Percentiles rank a stretch among this genome's conserved stretches.
These are phyloP conservation scores for Eimeria zaria DNA, from an alignment of 169 alveolate genomes.

Conservation along the genomic window DNA sequence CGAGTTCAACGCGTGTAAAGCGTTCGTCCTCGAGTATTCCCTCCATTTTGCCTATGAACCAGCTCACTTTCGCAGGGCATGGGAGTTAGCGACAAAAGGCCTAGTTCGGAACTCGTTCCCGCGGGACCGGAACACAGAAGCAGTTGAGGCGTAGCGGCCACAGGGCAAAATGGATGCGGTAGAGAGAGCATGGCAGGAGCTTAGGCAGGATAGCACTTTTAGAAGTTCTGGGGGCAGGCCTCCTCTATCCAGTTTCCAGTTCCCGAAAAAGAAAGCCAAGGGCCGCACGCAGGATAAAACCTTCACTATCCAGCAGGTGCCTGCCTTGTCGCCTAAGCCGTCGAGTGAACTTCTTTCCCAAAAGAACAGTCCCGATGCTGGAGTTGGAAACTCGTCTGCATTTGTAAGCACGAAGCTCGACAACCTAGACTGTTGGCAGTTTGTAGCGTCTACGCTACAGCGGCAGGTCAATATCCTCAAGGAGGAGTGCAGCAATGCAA, in stretches of 20 bases:
- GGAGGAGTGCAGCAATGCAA: constrained; percentile 28
- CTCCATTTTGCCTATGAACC: neutral
- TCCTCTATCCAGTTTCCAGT: constrained; percentile 48
- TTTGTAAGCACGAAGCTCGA: neutral
- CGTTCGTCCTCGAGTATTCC: neutral
- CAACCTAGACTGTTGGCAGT: constrained; percentile 35
- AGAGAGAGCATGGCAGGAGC: constrained; percentile 33
- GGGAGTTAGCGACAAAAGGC: neutral
- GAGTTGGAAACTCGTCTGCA: neutral
- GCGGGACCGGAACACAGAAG: neutral
- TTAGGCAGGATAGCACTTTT: neutral
- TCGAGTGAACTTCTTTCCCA: neutral
- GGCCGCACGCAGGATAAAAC: neutral
- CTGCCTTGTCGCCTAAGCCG: neutral
- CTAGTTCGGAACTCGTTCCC: neutral
- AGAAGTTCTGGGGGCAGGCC: neutral
- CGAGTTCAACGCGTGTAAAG: neutral
- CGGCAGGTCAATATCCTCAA: constrained; percentile 53
- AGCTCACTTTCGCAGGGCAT: neutral
- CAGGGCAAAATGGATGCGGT: constrained; percentile 1
- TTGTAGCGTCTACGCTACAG: constrained; percentile 27
- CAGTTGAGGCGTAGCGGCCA: neutral
- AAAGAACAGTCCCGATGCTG: neutral
- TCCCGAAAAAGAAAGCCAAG: neutral
- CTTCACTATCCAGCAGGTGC: neutral